Evolutionary conservation across 352 stramenopile genomes (phyloP).

Genomic region (Globisporangium heterothallicum): DNA sequence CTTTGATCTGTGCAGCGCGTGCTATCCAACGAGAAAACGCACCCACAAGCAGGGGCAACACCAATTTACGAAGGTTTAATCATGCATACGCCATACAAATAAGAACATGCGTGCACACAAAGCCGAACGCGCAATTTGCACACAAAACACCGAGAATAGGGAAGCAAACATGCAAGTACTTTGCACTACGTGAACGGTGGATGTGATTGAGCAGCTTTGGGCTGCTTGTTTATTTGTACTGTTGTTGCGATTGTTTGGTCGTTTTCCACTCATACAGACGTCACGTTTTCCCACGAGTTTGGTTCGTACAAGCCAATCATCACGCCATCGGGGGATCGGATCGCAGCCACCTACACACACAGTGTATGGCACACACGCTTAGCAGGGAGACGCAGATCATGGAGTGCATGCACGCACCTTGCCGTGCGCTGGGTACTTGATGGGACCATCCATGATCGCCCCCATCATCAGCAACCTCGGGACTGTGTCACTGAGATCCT

Average conservation of each 20-base stretch:
- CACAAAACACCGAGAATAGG: too few relatives aligned
- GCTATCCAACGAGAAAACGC: slow-evolving; percentile 7
- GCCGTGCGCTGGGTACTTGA: slow-evolving; percentile 90
- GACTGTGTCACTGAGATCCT: slow-evolving; percentile 84
- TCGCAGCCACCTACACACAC: slow-evolving; percentile 55
- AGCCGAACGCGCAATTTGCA: too few relatives aligned
- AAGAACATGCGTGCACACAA: too few relatives aligned
- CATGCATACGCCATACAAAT: neutral
- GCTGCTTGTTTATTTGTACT: neutral
- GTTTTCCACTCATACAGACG: slow-evolving; percentile 27
- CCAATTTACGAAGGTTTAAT: slow-evolving; percentile 8
- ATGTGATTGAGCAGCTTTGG: too few relatives aligned
- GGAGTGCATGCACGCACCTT: slow-evolving; percentile 39
- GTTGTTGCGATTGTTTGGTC: neutral
- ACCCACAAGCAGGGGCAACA: slow-evolving; percentile 10
- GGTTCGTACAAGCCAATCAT: slow-evolving; percentile 92
- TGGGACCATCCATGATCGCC: slow-evolving; percentile 87
- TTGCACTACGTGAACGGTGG: neutral
- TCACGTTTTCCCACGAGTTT: slow-evolving; percentile 84
- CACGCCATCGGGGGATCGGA: slow-evolving; percentile 86
- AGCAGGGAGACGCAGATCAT: neutral
- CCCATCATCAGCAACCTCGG: slow-evolving; percentile 82
- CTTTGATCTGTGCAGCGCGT: slow-evolving; percentile 24
- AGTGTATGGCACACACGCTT: slow-evolving; percentile 4
- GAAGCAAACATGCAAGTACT: too few relatives aligned